These are phyloP conservation scores for Pyrus pyrifolia DNA, from an alignment of 306 rosid species.

Conservation along the genomic window DNA sequence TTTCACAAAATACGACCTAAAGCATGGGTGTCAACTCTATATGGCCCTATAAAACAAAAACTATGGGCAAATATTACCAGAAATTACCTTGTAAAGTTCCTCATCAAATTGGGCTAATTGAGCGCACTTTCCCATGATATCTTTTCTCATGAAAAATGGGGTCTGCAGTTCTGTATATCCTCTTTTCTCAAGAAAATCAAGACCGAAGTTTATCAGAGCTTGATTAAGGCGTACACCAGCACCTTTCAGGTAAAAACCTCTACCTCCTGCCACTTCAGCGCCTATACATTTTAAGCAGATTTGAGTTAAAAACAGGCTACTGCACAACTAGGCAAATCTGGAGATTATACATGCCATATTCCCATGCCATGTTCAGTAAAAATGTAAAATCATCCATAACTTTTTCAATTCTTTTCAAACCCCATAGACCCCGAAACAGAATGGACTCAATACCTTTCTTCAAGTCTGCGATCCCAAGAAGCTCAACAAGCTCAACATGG, in stretches of 20 bases:
- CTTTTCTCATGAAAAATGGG: constrained; percentile 95
- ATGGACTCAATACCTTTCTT: constrained; percentile 49
- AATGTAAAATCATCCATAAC: neutral
- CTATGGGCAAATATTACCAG: constrained; percentile 3
- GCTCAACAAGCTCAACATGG: constrained; percentile 81
- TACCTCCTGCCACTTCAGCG: constrained; percentile 85
- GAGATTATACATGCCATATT: neutral
- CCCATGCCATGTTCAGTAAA: neutral
- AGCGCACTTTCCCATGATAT: constrained; percentile 92
- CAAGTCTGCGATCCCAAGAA: constrained; percentile 63
- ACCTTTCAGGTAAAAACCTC: constrained; percentile 93
- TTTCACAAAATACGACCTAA: neutral
- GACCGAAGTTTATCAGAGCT: constrained; percentile 87
- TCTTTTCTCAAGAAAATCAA: constrained; percentile 74
- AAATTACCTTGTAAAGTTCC: constrained; percentile 83
- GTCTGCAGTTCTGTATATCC: constrained; percentile 68
- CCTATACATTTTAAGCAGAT: constrained; percentile 42
- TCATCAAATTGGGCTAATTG: constrained; percentile 94
- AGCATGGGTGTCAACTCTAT: neutral
- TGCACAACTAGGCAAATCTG: neutral
- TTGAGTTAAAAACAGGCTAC: constrained; percentile 8
- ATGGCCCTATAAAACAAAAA: neutral
- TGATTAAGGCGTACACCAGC: constrained; percentile 91
- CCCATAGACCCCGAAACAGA: neutral
- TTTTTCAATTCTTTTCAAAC: neutral